phyloP scores from a whole-genome alignment of 2,329 filamentous ascomycete species.

The Hymenoscyphus repandus region DNA sequence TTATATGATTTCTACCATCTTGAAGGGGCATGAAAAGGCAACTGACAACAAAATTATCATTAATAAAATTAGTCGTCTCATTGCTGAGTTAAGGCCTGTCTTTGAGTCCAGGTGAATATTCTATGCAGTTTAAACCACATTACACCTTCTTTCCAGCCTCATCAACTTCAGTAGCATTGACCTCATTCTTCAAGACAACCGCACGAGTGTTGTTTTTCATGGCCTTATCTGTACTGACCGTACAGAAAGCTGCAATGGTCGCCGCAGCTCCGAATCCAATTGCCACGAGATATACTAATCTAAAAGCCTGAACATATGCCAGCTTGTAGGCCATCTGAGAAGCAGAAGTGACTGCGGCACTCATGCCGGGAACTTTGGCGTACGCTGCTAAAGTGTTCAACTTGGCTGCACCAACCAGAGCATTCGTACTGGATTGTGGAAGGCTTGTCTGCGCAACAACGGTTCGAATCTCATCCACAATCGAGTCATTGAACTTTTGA shows the following conservation, averaged over 20 bases:
- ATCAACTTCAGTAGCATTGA: not conserved
- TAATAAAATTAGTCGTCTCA: too few relatives aligned
- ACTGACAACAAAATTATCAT: too few relatives aligned
- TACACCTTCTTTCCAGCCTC: not conserved
- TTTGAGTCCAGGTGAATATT: too few relatives aligned
- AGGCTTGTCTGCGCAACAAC: not conserved
- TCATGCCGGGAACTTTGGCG: not conserved
- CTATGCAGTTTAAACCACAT: too few relatives aligned
- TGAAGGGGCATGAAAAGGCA: too few relatives aligned
- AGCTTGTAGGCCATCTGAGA: conserved; percentile 30
- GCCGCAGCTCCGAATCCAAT: conserved; percentile 34
- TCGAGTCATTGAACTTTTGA: conserved; percentile 26
- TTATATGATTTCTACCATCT: too few relatives aligned
- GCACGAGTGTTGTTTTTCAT: conserved; percentile 31
- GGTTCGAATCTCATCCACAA: conserved; percentile 28
- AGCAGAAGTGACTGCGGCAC: conserved; percentile 1
- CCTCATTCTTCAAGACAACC: conserved; percentile 26
- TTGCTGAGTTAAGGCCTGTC: too few relatives aligned
- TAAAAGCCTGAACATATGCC: conserved; percentile 33
- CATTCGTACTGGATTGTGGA: not conserved
- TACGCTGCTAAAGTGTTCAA: conserved; percentile 1
- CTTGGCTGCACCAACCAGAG: not conserved
- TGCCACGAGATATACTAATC: conserved; percentile 33
- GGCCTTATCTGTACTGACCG: conserved; percentile 29
- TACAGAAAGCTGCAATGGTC: conserved; percentile 29